These are phyloP conservation scores for Fragaria nilgerrensis DNA, from an alignment of 306 rosid species.

Conservation along the genomic window DNA sequence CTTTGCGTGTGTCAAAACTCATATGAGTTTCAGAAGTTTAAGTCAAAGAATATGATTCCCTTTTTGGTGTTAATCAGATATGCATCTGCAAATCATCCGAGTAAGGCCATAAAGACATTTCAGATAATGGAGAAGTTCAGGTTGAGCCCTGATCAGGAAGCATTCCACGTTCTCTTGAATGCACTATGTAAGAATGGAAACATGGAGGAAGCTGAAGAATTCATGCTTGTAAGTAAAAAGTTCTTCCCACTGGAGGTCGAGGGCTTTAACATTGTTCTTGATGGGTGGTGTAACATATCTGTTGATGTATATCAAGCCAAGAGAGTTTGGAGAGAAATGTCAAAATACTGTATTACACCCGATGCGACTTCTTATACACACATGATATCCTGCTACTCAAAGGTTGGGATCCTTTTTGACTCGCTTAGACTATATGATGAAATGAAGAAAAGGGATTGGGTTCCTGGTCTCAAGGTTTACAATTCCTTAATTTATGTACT, in stretches of 20 bases:
- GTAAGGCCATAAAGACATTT: slow-evolving; percentile 59
- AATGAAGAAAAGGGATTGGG: slow-evolving; percentile 74
- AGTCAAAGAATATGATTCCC: neutral
- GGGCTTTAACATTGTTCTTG: slow-evolving; percentile 78
- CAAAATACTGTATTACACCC: slow-evolving; percentile 57
- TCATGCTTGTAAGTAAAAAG: slow-evolving; percentile 72
- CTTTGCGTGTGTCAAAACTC: neutral
- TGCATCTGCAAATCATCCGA: slow-evolving; percentile 61
- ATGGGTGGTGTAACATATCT: slow-evolving; percentile 78
- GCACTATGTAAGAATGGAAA: slow-evolving; percentile 71
- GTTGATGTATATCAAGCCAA: slow-evolving; percentile 67
- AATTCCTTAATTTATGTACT: slow-evolving; percentile 70
- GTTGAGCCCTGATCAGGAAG: slow-evolving; percentile 69
- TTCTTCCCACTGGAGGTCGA: slow-evolving; percentile 62
- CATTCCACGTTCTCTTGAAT: slow-evolving; percentile 50
- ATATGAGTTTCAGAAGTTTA: neutral
- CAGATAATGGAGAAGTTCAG: slow-evolving; percentile 75
- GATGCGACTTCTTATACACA: slow-evolving; percentile 71
- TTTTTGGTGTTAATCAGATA: slow-evolving; percentile 48
- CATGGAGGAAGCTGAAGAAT: slow-evolving; percentile 90
- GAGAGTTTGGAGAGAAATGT: slow-evolving; percentile 94
- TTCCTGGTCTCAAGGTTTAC: slow-evolving; percentile 57
- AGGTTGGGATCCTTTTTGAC: slow-evolving; percentile 74
- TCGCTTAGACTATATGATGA: slow-evolving; percentile 85
- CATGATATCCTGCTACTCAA: slow-evolving; percentile 89